Base-by-base conservation (phyloP, 768 basidiomycete species). In the Leccinum uliginosum region DNA sequence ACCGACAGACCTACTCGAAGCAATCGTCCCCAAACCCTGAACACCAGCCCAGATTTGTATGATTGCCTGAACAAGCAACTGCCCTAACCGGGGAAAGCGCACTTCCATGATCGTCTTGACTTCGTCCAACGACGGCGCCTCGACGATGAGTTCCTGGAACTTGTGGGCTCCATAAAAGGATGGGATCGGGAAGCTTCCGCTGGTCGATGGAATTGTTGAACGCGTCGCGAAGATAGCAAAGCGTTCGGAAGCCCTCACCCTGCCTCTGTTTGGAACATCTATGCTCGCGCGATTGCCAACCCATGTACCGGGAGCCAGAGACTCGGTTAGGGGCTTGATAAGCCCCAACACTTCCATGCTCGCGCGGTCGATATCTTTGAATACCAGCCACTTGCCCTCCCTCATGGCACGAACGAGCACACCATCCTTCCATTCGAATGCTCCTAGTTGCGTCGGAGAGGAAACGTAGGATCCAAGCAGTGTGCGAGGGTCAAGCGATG, bases 351-450 rank as follows among this genome's bases (percentile, higher is more conserved):
- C 87, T 66, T 99, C 97, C 58, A 78, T 86, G 60, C 91, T 91
- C 17, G 87, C 96, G 48, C 86, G 82, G 71, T 99, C 97, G 43
- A 98, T 83, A 67, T 98, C 93, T 67, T 97, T 86, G 47, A 99
- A 81, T 10, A 98, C 84, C 3, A 98, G 78, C 95, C 95, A 98
- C 67, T 84, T 83, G 3, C 97, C 97, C 65, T 91, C 87, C 43
- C 84, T 80, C 81, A 98, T 86, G 1, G 95, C 87, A 38, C 90
- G 87, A 10, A 95, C 86, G 34, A 99, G 78, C 0, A 94, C 87
- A 6, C 97, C 97, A 60, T 98, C 94, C 72, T 89, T 91, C 91
- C 95, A 99, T 63, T 96, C 92, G 64, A 99, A 99, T 2, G 83
- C 85, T 6, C 96, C 96, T 0, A 93, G 86, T 24, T 82, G 81